A percentile compares a stretch with the other conserved stretches of the same genome.
These are phyloP conservation scores for Populus pruinosa DNA, from an alignment of 345 rosid species.

Conservation along the genomic window DNA sequence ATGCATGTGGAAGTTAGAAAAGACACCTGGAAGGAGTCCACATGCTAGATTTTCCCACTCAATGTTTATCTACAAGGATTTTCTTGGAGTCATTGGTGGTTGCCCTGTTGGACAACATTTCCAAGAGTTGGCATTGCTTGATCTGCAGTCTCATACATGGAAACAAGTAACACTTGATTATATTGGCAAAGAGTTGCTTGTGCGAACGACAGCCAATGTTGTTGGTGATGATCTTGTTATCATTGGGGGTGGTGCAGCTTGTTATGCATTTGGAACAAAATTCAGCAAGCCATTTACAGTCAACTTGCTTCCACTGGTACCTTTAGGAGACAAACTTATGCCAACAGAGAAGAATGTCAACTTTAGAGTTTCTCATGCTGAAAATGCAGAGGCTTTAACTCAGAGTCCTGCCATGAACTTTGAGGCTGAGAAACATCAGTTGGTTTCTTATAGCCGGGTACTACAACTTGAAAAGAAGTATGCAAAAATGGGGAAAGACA, in stretches of 20 bases:
- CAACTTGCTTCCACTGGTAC: slow-evolving; percentile 45
- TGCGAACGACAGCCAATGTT: slow-evolving; percentile 67
- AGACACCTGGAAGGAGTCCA: slow-evolving; percentile 63
- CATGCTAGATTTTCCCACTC: slow-evolving; percentile 88
- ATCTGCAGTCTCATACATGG: slow-evolving; percentile 53
- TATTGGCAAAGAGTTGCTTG: slow-evolving; percentile 62
- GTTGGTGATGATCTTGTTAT: slow-evolving; percentile 65
- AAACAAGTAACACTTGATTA: slow-evolving; percentile 57
- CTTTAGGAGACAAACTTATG: slow-evolving; percentile 19
- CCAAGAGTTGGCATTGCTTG: slow-evolving; percentile 70
- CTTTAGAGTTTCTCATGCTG: slow-evolving; percentile 25
- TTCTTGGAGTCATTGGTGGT: slow-evolving; percentile 83
- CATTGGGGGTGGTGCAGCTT: slow-evolving; percentile 94
- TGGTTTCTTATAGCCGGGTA: slow-evolving; percentile 33
- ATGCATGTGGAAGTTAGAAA: slow-evolving; percentile 62
- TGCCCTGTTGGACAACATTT: slow-evolving; percentile 74
- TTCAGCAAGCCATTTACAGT: slow-evolving; percentile 75
- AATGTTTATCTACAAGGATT: slow-evolving; percentile 63
- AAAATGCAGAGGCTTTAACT: slow-evolving; percentile 18
- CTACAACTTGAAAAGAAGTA: slow-evolving; percentile 56
- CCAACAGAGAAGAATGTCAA: slow-evolving; percentile 17
- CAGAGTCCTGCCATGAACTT: slow-evolving; percentile 18
- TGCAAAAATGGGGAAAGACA: slow-evolving; percentile 80
- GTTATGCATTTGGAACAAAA: slow-evolving; percentile 96
- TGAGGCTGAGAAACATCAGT: slow-evolving; percentile 23